phyloP scores from a whole-genome alignment of 2,329 filamentous ascomycete genomes.

The Triangularia setosa region DNA sequence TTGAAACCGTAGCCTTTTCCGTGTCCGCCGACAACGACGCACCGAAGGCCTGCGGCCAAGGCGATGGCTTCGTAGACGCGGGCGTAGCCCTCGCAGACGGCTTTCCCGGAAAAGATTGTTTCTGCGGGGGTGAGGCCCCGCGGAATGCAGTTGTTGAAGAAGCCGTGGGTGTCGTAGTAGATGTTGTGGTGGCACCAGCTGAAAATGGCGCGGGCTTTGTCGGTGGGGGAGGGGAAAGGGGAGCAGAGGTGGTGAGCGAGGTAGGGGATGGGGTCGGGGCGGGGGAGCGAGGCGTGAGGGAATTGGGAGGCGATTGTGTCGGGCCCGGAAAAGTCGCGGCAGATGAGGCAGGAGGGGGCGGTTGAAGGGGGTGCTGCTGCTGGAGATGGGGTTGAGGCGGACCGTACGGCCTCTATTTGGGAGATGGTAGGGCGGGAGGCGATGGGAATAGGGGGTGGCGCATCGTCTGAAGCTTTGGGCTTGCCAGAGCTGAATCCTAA shows the following conservation, averaged over 20 bases:
- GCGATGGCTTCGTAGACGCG: constrained; percentile 77
- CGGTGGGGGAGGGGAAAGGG: constrained; percentile 75
- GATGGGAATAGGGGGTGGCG: constrained; percentile 50
- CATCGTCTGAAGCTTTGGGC: constrained; percentile 29
- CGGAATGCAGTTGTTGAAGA: constrained; percentile 69
- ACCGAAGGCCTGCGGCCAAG: constrained; percentile 72
- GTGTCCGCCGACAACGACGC: constrained; percentile 69
- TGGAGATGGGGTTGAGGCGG: constrained; percentile 23
- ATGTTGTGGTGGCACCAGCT: constrained; percentile 96
- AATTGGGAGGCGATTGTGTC: constrained; percentile 76
- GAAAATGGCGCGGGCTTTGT: constrained; percentile 90
- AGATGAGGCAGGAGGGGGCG: constrained; percentile 63
- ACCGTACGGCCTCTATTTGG: constrained; percentile 45
- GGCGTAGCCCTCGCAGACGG: constrained; percentile 91
- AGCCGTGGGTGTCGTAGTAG: constrained; percentile 73
- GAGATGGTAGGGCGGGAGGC: constrained; percentile 48
- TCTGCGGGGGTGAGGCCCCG: constrained; percentile 61
- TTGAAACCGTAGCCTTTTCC: constrained; percentile 81
- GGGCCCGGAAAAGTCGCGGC: constrained; percentile 81
- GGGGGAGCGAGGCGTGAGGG: constrained; percentile 67
- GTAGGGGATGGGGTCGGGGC: constrained; percentile 62
- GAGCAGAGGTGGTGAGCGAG: constrained; percentile 74
- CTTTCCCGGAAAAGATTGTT: constrained; percentile 71
- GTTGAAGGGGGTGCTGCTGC: constrained; percentile 19
- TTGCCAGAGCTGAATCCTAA: constrained; percentile 27